Evolutionary conservation across 2,329 filamentous ascomycete species (phyloP).

Genomic region (Dactylellina leptospora): DNA sequence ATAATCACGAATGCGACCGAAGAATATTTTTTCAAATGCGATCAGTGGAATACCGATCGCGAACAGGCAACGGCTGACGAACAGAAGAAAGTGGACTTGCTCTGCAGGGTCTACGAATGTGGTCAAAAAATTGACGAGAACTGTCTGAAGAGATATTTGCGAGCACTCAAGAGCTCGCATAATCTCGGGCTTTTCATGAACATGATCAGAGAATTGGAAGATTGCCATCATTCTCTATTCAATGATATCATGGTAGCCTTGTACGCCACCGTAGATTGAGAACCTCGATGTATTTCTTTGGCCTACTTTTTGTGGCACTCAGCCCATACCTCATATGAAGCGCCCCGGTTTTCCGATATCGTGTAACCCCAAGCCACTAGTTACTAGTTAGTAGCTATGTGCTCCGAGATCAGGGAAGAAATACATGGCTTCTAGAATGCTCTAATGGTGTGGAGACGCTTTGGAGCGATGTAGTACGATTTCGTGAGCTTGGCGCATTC

Average conservation of each 20-base stretch:
- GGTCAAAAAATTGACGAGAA: conserved; percentile 17
- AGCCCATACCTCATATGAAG: too few relatives aligned
- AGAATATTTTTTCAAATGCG: conserved; percentile 17
- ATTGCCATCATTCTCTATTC: conserved; percentile 30
- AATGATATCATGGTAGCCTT: conserved; percentile 40
- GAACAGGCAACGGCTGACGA: conserved; percentile 26
- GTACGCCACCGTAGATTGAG: conserved; percentile 20
- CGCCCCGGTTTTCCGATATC: too few relatives aligned
- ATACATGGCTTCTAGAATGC: too few relatives aligned
- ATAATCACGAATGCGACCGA: conserved; percentile 7
- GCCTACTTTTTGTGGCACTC: too few relatives aligned
- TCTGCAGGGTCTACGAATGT: conserved; percentile 42
- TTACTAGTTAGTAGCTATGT: too few relatives aligned
- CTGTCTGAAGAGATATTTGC: conserved; percentile 21
- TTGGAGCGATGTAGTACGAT: not conserved
- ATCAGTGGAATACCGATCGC: conserved; percentile 16
- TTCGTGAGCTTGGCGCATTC: not conserved
- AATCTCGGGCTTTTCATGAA: conserved; percentile 42
- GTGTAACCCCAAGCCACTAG: too few relatives aligned
- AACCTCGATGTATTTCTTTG: not conserved
- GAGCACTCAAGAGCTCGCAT: conserved; percentile 18
- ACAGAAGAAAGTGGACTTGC: conserved; percentile 42
- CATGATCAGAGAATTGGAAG: conserved; percentile 39
- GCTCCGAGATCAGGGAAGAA: too few relatives aligned
- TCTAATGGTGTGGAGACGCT: not conserved